Conservation (phyloP, 2,329 filamentous ascomycete genomes). For the Botryotinia globosa region DNA sequence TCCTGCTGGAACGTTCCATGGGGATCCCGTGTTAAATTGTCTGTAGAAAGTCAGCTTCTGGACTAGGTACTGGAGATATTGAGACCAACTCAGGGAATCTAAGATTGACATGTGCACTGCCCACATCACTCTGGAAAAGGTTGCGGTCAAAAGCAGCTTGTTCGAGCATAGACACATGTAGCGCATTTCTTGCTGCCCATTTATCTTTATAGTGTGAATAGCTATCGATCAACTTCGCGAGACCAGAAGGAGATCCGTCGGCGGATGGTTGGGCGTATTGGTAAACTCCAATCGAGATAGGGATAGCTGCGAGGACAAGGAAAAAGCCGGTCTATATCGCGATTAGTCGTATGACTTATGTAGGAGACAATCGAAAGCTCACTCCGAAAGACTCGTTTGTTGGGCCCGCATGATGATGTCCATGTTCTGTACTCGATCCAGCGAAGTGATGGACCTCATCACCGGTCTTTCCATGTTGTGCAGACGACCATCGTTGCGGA, state of each 20-base stretch:
- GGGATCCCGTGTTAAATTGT: conserved; percentile 59
- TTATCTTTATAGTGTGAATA: conserved; percentile 53
- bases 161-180: conserved; percentile 60
- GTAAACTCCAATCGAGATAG: conserved; percentile 46
- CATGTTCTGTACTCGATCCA: conserved; percentile 27
- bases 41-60: conserved; percentile 43
- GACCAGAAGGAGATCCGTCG: conserved; percentile 42
- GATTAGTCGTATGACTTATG: conserved; percentile 19
- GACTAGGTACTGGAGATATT: not conserved
- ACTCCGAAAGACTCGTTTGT: conserved; percentile 51
- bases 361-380: conserved; percentile 35
- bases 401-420: conserved; percentile 40
- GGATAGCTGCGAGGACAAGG: conserved; percentile 45
- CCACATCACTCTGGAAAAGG: conserved; percentile 51
- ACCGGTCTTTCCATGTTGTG: conserved; percentile 28
- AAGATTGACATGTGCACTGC: conserved; percentile 50
- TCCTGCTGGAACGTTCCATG: conserved; percentile 63
- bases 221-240: conserved; percentile 52
- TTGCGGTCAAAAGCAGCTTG: conserved; percentile 61
- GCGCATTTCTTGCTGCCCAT: conserved; percentile 54
- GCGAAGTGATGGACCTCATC: conserved; percentile 29
- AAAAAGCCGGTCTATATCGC: conserved; percentile 47
- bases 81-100: conserved; percentile 62
- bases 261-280: conserved; percentile 41
- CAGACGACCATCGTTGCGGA: conserved; percentile 30